Base-by-base conservation (phyloP, 1,284 basidiomycete genomes). In the Pascua sp. region DNA sequence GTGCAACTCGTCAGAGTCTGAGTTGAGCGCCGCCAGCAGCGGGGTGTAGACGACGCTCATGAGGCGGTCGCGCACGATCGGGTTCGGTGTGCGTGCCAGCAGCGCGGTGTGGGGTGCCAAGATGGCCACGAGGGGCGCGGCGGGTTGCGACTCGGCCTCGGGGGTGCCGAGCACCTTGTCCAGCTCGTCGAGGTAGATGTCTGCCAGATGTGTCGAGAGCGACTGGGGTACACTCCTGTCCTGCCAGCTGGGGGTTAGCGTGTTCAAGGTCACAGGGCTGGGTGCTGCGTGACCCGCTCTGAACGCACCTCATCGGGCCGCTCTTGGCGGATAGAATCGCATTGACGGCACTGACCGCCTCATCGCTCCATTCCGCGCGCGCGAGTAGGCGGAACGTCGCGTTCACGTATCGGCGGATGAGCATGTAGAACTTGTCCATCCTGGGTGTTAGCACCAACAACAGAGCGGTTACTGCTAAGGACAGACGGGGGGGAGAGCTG, bases 381-480 rank as follows among this genome's bases (percentile, higher is more conserved):
- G 86, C 82, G 11, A 97, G 81, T 13, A 98, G 81, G 40, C 86
- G 80, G 76, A 98, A 94, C 0, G 88, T 85, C 0, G 88, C 89
- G 65, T 91, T 89, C 47, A 91, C 81, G 69, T 93, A 97, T 58
- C 89, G 82, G 51, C 95, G 83, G 60, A 98, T 86, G 51, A 98
- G 86, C 84, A 98, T 86, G 72, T 95, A 94, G 76, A 91, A 98
- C 76, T 98, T 98, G 83, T 98, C 93, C 73, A 96, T 87, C 66
- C 92, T 94, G 71, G 24, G 7, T 32, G 24, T 32, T 32, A 32
- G 24, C 24, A 10, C 36, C 8, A 32, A 32, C 24, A 32, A 32
- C 47, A 63, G 57, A 54, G 13, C 13, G 18, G 42, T 15, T 16
- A 32, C 43, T 5, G 36, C 36, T 7, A 7, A 32, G 24, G 24